Evolutionary conservation across 169 alveolate genomes (phyloP), one percentile per base, ranked within the genome.

Genomic region (Cryptosporidium felis): DNA sequence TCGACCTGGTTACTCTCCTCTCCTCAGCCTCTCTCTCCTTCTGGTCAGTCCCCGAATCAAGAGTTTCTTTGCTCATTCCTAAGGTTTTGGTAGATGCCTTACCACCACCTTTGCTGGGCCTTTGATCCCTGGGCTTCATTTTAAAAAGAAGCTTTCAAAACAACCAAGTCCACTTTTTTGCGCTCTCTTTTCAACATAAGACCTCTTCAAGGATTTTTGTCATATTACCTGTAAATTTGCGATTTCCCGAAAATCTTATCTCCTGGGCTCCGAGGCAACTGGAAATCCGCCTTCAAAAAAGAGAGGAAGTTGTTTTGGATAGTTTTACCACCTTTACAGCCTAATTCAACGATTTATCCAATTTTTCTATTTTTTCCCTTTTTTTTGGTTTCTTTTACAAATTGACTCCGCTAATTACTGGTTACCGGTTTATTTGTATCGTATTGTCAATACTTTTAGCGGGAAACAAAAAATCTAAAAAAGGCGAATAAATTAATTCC

Each of bases 1-100:
- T 67, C 14, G 82, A 67, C 34, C 82, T 67, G 9, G 82, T 67
- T 23, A 67, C 65, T 49, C 82, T 67, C 23, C 82, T 51, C 44
- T 67, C 65, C 12, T 67, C 82, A 1, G 46, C 21, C 6, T 44
- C 81, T 5, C 23, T 61, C 26, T 61, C 56, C 53, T 41, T 61
- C 8, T 59, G 41, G 9, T 0, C 18, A 10, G 32, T 12, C 12
- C 32, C 49, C 49, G 14, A 36, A n/a, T 32, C 23, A 59, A 3
- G 5, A 18, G 47, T 23, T 59, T 59, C 49, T 32, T 32, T 32
- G 14, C 40, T 56, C 58, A 56, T 30, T 38, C 44, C 32, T 56
- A 30, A 21, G n/a, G 63, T 42, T 28, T 26, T 38, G 8, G 23
- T n/a, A 28, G 21, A 38, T 12, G 63, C 26, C 23, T 28, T 56